Base-by-base conservation (phyloP, 2,329 filamentous ascomycete genomes). In the Tolypocladium sp. region DNA sequence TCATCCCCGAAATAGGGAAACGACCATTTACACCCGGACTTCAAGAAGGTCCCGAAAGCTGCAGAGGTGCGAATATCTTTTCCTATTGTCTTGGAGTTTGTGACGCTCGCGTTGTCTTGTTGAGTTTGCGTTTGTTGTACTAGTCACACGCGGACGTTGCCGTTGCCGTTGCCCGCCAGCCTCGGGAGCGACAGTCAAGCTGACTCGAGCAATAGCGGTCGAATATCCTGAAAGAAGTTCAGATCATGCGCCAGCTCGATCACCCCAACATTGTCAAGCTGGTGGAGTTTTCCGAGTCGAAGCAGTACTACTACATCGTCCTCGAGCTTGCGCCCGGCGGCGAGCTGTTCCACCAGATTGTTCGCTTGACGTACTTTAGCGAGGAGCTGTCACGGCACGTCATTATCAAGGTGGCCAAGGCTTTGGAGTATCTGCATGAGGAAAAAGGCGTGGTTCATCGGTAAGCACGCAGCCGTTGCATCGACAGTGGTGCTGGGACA, bases 281-380 rank as follows among this genome's bases (percentile, higher is more conserved):
- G 60, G 82, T 97, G 68, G 91, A 96, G 68, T 97, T 97, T 71
- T 89, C 89, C 63, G 94, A 99, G 74, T 95, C 92, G 1, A 83
- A 84, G 60, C 92, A 97, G 73, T 97, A 97, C 73, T 97, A 97
- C 76, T 99, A 95, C 77, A 97, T 99, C 66, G 87, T 99, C 51
- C 85, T 99, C 46, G 94, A 99, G 75, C 82, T 97, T 51, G 96
- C 93, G 60, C 92, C 92, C 0, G 94, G 94, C 60, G 94, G 94
- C 70, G 94, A 99, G 76, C 80, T 99, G 13, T 99, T 99, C 80
- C 94, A 99, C 73, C 93, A 97, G 73, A 97, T 99, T 67, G 94
- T 99, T 57, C 89, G 93, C 65, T 85, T 99, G 71, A 99, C 94
- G 17, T 99, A 97, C 73, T 99, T 99, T 72, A 97, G 93, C 77